Conservation (phyloP, 2,329 filamentous ascomycete genomes). For the Sphaceloma murrayae region DNA sequence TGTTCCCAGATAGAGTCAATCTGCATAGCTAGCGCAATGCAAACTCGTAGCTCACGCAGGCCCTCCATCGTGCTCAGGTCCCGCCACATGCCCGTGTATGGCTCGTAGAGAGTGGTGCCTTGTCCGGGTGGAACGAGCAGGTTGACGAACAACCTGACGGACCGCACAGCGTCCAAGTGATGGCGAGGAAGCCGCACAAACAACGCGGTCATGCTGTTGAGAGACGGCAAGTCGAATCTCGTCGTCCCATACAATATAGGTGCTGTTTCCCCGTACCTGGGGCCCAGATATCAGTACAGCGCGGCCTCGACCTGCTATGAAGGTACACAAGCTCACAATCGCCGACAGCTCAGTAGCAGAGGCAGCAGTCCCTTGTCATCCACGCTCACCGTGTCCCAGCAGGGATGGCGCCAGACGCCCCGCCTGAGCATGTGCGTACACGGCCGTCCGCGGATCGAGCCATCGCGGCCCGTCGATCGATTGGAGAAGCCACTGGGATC, state of each 20-base stretch:
- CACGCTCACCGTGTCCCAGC: neutral
- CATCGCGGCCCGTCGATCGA: too few species aligned
- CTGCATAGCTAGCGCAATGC: conserved; percentile 4
- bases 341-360: neutral
- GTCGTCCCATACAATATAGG: neutral
- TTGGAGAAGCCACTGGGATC: too few species aligned
- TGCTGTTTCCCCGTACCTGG: conserved; percentile 4
- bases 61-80: neutral
- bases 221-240: conserved; percentile 3
- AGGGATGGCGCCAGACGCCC: neutral
- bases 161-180: neutral
- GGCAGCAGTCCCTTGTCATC: neutral
- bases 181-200: neutral
- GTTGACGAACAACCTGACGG: conserved; percentile 1
- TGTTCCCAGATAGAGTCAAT: conserved; percentile 1
- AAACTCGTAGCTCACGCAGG: neutral
- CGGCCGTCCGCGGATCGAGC: too few species aligned
- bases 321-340: neutral
- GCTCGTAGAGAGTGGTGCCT: neutral
- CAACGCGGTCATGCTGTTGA: neutral
- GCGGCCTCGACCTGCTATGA: neutral
- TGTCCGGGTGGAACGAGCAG: neutral
- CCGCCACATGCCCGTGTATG: conserved; percentile 3
- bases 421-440: too few species aligned
- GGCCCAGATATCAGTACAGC: neutral